Percentiles rank a stretch among this genome's conserved stretches.
Conservation (phyloP, 2,329 filamentous ascomycete species). For the Nothomitra cinnamomea region DNA sequence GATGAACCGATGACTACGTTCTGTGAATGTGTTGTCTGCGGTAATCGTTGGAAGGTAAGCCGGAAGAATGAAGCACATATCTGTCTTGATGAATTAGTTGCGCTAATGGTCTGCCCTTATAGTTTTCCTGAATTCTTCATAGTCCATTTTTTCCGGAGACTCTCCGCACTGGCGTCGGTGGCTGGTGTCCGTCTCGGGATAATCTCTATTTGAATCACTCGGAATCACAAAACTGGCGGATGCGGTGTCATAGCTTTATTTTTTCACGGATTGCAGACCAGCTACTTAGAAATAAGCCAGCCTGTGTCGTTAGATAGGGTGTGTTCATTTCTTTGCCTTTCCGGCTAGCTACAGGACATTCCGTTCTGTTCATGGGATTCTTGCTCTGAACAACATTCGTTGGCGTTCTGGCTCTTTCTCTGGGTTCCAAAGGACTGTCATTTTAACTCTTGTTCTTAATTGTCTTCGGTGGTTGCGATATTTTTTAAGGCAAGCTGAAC, state of each 20-base stretch:
- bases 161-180: not conserved
- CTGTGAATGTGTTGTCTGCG: conserved; percentile 53
- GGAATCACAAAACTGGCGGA: not conserved
- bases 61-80: not conserved
- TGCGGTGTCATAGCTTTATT: not conserved
- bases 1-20: conserved; percentile 70
- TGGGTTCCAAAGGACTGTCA: no score
- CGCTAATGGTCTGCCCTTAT: not conserved
- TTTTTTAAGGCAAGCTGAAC: no score
- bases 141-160: not conserved
- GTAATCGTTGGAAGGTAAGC: conserved; percentile 55
- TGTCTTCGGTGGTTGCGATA: no score
- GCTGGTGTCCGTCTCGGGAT: not conserved
- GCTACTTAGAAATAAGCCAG: not conserved
- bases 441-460: no score
- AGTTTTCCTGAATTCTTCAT: conserved; percentile 4
- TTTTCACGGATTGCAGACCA: not conserved
- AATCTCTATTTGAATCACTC: not conserved
- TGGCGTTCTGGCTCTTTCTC: no score
- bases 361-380: no score
- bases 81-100: conserved; percentile 3
- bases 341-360: no score
- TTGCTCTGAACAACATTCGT: no score
- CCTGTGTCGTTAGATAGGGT: not conserved
- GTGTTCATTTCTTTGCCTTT: not conserved